Percentiles rank a stretch among this genome's conserved stretches.
Conservation (phyloP, 352 stramenopile genomes). For the Globisporangium alternatum region DNA sequence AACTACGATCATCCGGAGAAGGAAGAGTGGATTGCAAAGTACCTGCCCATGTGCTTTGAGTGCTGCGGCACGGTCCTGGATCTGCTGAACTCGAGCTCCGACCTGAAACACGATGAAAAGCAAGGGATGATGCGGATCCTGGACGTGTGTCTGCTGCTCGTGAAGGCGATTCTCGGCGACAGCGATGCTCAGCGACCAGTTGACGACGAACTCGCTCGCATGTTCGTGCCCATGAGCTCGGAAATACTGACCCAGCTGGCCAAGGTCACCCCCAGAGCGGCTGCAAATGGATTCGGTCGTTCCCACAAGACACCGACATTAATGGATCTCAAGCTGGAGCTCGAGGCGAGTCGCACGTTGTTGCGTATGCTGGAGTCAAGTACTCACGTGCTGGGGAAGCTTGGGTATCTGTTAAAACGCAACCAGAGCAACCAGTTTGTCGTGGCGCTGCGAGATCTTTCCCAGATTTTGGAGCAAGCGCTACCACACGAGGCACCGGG, state of each 20-base stretch:
- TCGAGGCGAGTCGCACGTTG: background rate
- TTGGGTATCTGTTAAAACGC: slow-evolving; percentile 38
- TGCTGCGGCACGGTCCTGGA: slow-evolving; percentile 63
- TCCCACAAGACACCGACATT: slow-evolving; percentile 6
- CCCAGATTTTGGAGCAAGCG: slow-evolving; percentile 22
- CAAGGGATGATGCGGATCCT: slow-evolving; percentile 51
- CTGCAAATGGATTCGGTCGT: slow-evolving; percentile 14
- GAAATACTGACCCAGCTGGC: slow-evolving; percentile 53
- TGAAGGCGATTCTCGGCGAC: slow-evolving; percentile 57
- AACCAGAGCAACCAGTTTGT: slow-evolving; percentile 62
- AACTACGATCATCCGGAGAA: slow-evolving; percentile 40
- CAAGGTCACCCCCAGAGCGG: slow-evolving; percentile 18
- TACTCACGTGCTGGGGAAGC: slow-evolving; percentile 38
- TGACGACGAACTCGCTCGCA: slow-evolving; percentile 30
- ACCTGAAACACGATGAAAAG: slow-evolving; percentile 18
- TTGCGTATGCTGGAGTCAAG: slow-evolving; percentile 29
- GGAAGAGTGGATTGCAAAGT: slow-evolving; percentile 56
- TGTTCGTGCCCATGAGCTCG: slow-evolving; percentile 52
- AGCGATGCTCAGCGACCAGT: slow-evolving; percentile 32
- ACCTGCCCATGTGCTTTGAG: slow-evolving; percentile 62
- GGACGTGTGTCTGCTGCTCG: slow-evolving; percentile 54
- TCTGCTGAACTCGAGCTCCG: slow-evolving; percentile 26
- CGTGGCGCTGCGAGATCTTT: slow-evolving; percentile 46
- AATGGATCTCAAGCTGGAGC: background rate
- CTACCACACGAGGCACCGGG: slow-evolving; percentile 10